Conservation (phyloP, 805 yeast genomes). For the Candida awuae region DNA sequence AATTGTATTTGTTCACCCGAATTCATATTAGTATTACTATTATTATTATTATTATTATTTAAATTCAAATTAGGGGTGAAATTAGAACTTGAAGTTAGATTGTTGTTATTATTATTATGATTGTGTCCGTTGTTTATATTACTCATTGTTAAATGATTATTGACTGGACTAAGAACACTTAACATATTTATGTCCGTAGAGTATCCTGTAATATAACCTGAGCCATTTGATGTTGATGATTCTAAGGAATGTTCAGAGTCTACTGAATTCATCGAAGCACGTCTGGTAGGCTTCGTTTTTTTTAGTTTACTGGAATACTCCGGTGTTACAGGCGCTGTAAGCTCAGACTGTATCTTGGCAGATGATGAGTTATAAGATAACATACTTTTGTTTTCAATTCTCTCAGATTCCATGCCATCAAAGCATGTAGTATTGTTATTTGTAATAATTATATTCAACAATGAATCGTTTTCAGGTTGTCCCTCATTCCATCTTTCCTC, state of each 20-base stretch:
- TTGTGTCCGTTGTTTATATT: too few relatives aligned
- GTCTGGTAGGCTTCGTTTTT: constrained; percentile 30
- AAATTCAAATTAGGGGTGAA: too few relatives aligned
- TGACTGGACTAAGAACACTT: background rate
- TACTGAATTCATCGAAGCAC: constrained; percentile 45
- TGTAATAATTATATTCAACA: background rate
- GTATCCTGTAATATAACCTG: constrained; percentile 31
- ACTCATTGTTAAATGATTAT: too few relatives aligned
- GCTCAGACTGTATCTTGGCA: background rate
- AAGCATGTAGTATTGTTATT: background rate
- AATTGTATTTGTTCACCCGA: background rate
- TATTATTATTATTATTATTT: too few relatives aligned
- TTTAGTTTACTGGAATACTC: constrained; percentile 10
- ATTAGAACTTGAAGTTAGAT: too few relatives aligned
- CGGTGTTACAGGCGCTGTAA: constrained; percentile 1
- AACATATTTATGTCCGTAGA: constrained; percentile 25
- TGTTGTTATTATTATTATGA: background rate
- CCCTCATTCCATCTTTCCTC: background rate
- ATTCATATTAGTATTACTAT: background rate
- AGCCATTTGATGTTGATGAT: constrained; percentile 45
- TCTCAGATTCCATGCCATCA: background rate
- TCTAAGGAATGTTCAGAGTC: constrained; percentile 40
- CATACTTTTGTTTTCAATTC: too few relatives aligned
- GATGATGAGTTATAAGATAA: background rate
- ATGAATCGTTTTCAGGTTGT: background rate